Conservation (phyloP, 140 eudicot genomes). For the Senecio squalidus region DNA sequence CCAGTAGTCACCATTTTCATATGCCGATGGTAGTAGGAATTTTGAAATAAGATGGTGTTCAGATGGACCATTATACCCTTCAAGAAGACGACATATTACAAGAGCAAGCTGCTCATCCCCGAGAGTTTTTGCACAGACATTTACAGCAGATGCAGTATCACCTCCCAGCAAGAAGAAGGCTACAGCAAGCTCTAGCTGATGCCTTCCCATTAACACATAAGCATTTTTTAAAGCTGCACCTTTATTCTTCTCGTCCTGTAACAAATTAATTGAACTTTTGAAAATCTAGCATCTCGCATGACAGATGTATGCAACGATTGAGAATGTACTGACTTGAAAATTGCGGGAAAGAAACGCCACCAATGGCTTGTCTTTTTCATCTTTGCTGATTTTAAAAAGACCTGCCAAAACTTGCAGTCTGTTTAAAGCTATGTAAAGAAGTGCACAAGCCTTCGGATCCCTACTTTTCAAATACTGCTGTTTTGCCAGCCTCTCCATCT, state of each 20-base stretch:
- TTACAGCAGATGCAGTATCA: conserved; percentile 77
- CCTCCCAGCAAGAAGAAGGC: conserved; percentile 99
- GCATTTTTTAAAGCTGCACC: conserved; percentile 99
- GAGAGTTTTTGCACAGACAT: conserved; percentile 84
- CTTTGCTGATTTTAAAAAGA: conserved; percentile 88
- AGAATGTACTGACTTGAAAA: conserved; percentile 61
- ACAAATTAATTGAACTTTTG: conserved; percentile 8
- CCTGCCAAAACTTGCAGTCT: conserved; percentile 95
- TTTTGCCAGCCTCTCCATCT: conserved; percentile 98
- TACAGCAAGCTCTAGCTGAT: conserved; percentile 90
- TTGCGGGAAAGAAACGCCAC: conserved; percentile 88
- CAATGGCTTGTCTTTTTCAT: conserved; percentile 91
- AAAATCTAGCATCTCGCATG: not conserved
- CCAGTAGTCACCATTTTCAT: conserved; percentile 76
- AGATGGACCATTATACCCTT: conserved; percentile 76
- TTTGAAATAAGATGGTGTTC: conserved; percentile 64
- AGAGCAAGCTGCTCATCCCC: conserved; percentile 98
- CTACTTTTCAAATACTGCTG: conserved; percentile 63
- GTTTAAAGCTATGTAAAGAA: conserved; percentile 84
- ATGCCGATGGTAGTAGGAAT: conserved; percentile 67
- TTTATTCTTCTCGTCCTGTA: conserved; percentile 89
- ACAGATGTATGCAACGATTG: not conserved
- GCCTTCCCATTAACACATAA: conserved; percentile 90
- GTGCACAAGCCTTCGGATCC: conserved; percentile 96
- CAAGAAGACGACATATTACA: conserved; percentile 90